Evolutionary conservation across 139 green algal genomes (phyloP).

Genomic region (Chloropicon primus): DNA sequence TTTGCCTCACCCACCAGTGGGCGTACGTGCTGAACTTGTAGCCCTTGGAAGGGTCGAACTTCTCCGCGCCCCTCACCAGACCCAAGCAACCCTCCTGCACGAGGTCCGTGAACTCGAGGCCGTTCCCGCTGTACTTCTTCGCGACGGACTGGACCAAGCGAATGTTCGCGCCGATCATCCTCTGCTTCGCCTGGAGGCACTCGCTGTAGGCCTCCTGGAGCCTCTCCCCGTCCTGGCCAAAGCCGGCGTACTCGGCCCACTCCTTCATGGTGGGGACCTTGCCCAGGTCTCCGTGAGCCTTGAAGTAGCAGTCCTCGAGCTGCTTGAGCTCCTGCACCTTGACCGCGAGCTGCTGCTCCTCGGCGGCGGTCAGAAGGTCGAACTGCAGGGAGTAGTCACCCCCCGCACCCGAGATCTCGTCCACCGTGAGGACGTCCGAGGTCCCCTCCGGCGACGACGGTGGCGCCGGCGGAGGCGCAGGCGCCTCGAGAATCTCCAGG

Average conservation of each 20-base stretch:
- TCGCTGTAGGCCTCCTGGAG: slow-evolving; percentile 24
- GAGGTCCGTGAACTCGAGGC: slow-evolving; percentile 46
- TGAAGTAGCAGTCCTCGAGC: slow-evolving; percentile 33
- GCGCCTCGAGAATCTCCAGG: neutral
- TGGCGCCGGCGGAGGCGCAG: neutral
- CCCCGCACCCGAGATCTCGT: slow-evolving; percentile 6
- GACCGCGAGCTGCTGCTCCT: slow-evolving; percentile 60
- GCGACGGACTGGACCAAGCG: slow-evolving; percentile 83
- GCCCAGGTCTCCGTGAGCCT: slow-evolving; percentile 26
- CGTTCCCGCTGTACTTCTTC: slow-evolving; percentile 56
- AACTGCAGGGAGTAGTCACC: neutral
- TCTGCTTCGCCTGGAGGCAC: slow-evolving; percentile 44
- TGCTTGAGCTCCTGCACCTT: slow-evolving; percentile 52
- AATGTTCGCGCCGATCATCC: slow-evolving; percentile 85
- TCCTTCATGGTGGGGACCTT: slow-evolving; percentile 30
- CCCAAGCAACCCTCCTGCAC: slow-evolving; percentile 46
- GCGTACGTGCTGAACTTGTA: slow-evolving; percentile 78
- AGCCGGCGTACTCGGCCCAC: slow-evolving; percentile 29
- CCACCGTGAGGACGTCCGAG: slow-evolving; percentile 3
- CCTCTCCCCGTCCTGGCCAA: slow-evolving; percentile 14
- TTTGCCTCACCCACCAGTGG: slow-evolving; percentile 77
- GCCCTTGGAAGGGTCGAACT: slow-evolving; percentile 53
- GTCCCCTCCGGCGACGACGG: neutral
- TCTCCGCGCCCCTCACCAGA: slow-evolving; percentile 36
- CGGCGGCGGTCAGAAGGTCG: slow-evolving; percentile 40